phyloP scores from a whole-genome alignment of 2,329 filamentous ascomycete genomes.

The Nemania diffusa region DNA sequence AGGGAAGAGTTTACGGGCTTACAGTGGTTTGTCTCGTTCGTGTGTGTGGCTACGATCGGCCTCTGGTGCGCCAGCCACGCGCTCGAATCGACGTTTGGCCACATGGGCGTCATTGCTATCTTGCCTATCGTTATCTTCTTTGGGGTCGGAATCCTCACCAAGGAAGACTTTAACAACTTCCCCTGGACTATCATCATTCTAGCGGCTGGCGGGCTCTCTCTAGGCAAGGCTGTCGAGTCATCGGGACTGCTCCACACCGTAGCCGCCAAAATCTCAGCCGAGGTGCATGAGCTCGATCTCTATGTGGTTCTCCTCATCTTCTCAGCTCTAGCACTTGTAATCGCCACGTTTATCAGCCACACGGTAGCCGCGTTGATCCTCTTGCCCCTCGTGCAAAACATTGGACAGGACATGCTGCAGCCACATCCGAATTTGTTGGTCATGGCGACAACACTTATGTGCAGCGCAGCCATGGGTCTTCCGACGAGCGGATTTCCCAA shows the following conservation, averaged over 20 bases:
- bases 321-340: slow-evolving; percentile 82
- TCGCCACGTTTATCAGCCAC: slow-evolving; percentile 97
- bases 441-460: slow-evolving; percentile 96
- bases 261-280: slow-evolving; percentile 76
- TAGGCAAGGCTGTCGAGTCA: slow-evolving; percentile 93
- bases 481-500: slow-evolving; percentile 98
- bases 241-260: slow-evolving; percentile 93
- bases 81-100: slow-evolving; percentile 86
- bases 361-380: slow-evolving; percentile 97
- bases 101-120: slow-evolving; percentile 98
- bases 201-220: slow-evolving; percentile 88
- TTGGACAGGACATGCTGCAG: slow-evolving; percentile 85
- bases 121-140: slow-evolving; percentile 97
- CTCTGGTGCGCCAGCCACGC: slow-evolving; percentile 95
- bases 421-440: slow-evolving; percentile 95
- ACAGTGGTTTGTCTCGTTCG: slow-evolving; percentile 90
- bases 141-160: slow-evolving; percentile 93
- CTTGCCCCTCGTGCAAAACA: slow-evolving; percentile 86
- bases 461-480: slow-evolving; percentile 95
- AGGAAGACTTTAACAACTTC: slow-evolving; percentile 99
- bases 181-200: slow-evolving; percentile 99
- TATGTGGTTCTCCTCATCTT: slow-evolving; percentile 92
- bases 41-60: slow-evolving; percentile 84
- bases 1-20: slow-evolving; percentile 88
- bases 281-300: slow-evolving; percentile 80